phyloP scores from a whole-genome alignment of 257 asterid species.

The Solanum arcanum region DNA sequence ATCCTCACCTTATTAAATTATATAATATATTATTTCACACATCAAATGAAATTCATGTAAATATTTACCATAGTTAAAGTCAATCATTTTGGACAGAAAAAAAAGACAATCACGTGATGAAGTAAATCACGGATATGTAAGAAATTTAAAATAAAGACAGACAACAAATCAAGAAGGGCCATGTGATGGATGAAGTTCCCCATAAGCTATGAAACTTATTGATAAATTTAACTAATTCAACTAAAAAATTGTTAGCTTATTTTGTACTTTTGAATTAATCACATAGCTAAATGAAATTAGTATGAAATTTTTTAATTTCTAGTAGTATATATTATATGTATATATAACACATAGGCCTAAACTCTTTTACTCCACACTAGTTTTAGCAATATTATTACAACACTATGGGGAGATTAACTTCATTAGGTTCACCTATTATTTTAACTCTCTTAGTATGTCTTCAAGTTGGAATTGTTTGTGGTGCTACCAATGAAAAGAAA shows the following conservation, averaged over 20 bases:
- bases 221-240: neutral
- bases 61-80: neutral
- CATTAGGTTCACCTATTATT: neutral
- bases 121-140: neutral
- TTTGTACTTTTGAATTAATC: no score
- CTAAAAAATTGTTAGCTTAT: no score
- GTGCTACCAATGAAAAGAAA: slow-evolving; percentile 22
- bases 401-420: neutral
- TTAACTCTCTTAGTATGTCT: neutral
- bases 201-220: neutral
- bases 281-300: neutral
- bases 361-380: neutral
- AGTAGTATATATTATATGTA: neutral
- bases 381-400: neutral
- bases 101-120: neutral
- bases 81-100: neutral
- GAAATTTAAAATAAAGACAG: neutral
- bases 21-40: neutral
- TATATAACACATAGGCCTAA: neutral
- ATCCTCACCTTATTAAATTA: neutral
- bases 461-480: slow-evolving; percentile 2
- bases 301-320: neutral
- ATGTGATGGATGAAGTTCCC: neutral
- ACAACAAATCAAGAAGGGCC: neutral
- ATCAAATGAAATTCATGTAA: neutral